Evolutionary conservation across 1,284 basidiomycete genomes (phyloP).

Genomic region (Trametes versicolor): DNA sequence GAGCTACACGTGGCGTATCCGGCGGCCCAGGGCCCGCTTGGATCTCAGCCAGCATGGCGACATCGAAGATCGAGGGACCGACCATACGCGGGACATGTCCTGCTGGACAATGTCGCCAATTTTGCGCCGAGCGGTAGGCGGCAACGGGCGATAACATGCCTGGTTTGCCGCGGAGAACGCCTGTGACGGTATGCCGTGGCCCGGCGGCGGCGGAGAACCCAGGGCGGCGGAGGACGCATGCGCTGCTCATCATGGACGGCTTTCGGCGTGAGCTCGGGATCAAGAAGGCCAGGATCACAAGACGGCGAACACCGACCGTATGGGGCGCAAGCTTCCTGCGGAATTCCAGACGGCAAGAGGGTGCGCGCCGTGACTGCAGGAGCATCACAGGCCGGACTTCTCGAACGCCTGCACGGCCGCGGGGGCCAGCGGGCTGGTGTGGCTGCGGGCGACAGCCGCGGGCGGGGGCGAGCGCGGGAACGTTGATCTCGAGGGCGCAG

Average conservation of each 20-base stretch:
- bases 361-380: slow-evolving; percentile 1
- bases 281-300: slow-evolving; percentile 36
- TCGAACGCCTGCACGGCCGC: slow-evolving; percentile 2
- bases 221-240: slow-evolving; percentile 3
- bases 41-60: slow-evolving; percentile 6
- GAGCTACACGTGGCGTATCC: slow-evolving; percentile 15
- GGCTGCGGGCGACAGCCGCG: slow-evolving; percentile 1
- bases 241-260: slow-evolving; percentile 18
- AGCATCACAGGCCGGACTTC: slow-evolving; percentile 10
- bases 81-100: background rate
- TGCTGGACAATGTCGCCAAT: background rate
- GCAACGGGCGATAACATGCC: background rate
- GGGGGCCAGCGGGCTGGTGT: background rate
- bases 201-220: slow-evolving; percentile 7
- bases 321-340: slow-evolving; percentile 18
- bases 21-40: slow-evolving; percentile 14
- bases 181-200: background rate
- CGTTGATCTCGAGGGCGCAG: slow-evolving; percentile 19
- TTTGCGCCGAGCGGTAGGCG: background rate
- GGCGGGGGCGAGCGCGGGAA: slow-evolving; percentile 4
- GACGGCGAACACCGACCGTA: slow-evolving; percentile 38
- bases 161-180: background rate
- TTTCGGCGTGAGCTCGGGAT: slow-evolving; percentile 37
- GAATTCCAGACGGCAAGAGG: slow-evolving; percentile 7
- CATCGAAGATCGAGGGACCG: background rate